Conservation (phyloP, 345 rosid genomes). For the Geranium rotundifolium region DNA sequence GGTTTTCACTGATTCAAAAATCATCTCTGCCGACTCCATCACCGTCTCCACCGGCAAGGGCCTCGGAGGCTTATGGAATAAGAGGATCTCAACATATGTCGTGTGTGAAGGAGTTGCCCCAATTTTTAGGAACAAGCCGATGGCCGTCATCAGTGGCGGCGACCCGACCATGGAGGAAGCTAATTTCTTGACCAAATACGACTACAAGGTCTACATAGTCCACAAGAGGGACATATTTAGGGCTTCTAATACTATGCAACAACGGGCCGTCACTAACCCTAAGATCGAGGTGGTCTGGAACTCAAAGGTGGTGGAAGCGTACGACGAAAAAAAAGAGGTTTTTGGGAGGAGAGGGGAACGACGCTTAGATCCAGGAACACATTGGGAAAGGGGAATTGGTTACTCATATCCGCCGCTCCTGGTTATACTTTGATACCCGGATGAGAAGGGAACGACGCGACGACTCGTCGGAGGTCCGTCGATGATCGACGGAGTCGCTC, state of each 20-base stretch:
- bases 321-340: conserved; percentile 35
- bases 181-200: conserved; percentile 73
- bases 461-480: too few species aligned
- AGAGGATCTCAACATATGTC: conserved; percentile 85
- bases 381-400: too few species aligned
- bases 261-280: conserved; percentile 46
- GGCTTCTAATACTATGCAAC: conserved; percentile 93
- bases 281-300: conserved; percentile 84
- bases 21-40: conserved; percentile 62
- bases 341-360: conserved; percentile 32
- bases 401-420: too few species aligned
- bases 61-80: conserved; percentile 60
- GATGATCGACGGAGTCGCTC: too few species aligned
- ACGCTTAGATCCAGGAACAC: too few species aligned
- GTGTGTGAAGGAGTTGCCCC: conserved; percentile 99
- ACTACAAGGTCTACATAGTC: conserved; percentile 65
- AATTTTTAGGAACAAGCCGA: conserved; percentile 59
- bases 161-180: conserved; percentile 99
- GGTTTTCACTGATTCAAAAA: conserved; percentile 45
- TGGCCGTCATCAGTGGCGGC: conserved; percentile 90
- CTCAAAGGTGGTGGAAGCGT: conserved; percentile 58
- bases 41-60: conserved; percentile 60
- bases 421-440: too few species aligned
- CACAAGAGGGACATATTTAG: conserved; percentile 77
- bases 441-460: too few species aligned